A percentile compares a stretch with the other conserved stretches of the same genome.
Evolutionary conservation across 208 protist species (phyloP).

Genomic region (Lotmaria passim): DNA sequence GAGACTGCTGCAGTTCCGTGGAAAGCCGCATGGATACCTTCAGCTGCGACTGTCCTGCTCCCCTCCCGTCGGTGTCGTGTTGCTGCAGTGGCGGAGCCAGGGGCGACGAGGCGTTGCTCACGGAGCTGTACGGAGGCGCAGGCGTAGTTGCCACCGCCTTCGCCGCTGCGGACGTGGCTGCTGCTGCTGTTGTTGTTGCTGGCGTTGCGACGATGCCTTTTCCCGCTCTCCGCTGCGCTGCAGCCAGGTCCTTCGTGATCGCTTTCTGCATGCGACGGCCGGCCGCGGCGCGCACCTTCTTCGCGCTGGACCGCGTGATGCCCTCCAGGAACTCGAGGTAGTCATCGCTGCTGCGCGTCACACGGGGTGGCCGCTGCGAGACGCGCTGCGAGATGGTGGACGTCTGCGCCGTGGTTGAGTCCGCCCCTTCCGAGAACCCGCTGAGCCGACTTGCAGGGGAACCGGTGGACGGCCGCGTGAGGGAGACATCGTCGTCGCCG

Average conservation of each 20-base stretch:
- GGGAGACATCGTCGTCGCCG: slow-evolving; percentile 1
- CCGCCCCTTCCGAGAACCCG: slow-evolving; percentile 11
- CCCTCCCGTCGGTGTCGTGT: too few species aligned
- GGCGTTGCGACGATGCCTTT: too few species aligned
- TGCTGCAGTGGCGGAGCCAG: not conserved
- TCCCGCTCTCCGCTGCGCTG: not conserved
- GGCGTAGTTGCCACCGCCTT: not conserved
- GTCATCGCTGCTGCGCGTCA: slow-evolving; percentile 44
- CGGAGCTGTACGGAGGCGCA: not conserved
- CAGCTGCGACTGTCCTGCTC: slow-evolving; percentile 3
- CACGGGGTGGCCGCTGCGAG: slow-evolving; percentile 29
- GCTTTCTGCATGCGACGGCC: slow-evolving; percentile 26
- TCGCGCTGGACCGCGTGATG: slow-evolving; percentile 33
- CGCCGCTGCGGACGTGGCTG: not conserved
- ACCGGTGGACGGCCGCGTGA: slow-evolving; percentile 14
- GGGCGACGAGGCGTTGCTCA: not conserved
- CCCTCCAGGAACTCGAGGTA: slow-evolving; percentile 50
- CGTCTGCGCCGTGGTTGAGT: slow-evolving; percentile 23
- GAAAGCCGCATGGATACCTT: slow-evolving; percentile 36
- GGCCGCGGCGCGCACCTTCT: slow-evolving; percentile 29
- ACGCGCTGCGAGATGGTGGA: slow-evolving; percentile 58
- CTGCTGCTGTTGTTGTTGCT: too few species aligned
- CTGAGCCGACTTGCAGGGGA: slow-evolving; percentile 20
- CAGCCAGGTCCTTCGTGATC: slow-evolving; percentile 17
- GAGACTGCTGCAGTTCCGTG: slow-evolving; percentile 29